Base-by-base conservation (phyloP, 345 rosid species). In the Carallia brachiata region DNA sequence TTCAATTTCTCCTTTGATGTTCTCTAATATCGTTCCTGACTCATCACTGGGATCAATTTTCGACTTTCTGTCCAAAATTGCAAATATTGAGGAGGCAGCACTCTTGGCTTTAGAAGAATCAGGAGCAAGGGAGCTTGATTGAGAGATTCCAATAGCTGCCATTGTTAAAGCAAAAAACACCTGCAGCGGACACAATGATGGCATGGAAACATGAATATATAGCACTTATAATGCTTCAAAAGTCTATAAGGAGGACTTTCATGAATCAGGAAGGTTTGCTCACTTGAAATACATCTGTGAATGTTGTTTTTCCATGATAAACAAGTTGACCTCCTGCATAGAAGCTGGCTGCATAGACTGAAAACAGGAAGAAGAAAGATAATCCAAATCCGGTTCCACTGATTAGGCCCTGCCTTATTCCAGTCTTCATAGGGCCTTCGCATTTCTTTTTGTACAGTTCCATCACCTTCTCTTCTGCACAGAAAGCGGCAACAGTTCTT, bases 381-480 rank as follows among this genome's bases (percentile, higher is more conserved):
- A 82, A 23, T 57, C 98, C 96, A 17, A 89, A 89, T 50, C 93
- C 97, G 1, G 72, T 58, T 53, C 98, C 96, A 62, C 97, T 89
- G 61, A 87, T 76, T 63, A 93, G 64, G 16, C 98, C 97, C 72
- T 76, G 96, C 71, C 86, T 85, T 61, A 87, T 83, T 62, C 95
- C 98, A 1, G 80, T 75, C 68, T 73, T 86, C 84, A 81, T 36
- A 60, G 97, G 98, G 19, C 89, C 93, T 80, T 88, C 97, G 18
- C 97, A 90, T 81, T 89, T 93, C 77, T 66, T 82, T 53, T 71
- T 70, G 73, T 93, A 93, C 54, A 89, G 81, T 47, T 90, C 73
- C 92, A 89, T 86, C 75, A 90, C 88, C 74, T 85, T 90, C 70
- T 90, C 93, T 65, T 90, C 97, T 0, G 93, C 93, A 70, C 97